Conservation (phyloP, 306 rosid genomes). For the Luffa aegyptiaca region DNA sequence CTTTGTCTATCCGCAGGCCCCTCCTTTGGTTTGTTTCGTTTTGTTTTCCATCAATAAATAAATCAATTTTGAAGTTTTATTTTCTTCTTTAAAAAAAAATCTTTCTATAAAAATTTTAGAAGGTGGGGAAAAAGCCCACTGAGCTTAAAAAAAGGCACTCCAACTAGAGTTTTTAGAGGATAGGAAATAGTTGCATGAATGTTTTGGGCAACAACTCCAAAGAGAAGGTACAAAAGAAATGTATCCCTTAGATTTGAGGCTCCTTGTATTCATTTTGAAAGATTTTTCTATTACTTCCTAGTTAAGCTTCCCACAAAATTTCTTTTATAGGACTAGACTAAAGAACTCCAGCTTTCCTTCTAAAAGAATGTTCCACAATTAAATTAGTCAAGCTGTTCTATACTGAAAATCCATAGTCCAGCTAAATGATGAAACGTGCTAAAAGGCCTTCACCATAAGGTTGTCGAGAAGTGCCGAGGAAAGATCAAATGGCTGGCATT, state of each 20-base stretch:
- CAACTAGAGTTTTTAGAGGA: neutral
- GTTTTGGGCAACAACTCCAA: neutral
- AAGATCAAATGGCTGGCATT: neutral
- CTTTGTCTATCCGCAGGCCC: neutral
- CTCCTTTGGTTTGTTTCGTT: neutral
- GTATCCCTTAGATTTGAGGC: neutral
- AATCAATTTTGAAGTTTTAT: neutral
- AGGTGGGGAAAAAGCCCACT: neutral
- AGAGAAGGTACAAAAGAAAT: neutral
- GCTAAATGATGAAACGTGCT: neutral
- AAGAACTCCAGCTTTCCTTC: constrained; percentile 3
- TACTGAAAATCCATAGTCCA: neutral
- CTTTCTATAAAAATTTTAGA: neutral
- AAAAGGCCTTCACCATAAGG: neutral
- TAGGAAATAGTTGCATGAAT: constrained; percentile 1
- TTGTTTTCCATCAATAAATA: neutral
- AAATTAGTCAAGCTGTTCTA: neutral
- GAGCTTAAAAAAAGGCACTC: neutral
- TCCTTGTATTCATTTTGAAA: constrained; percentile 1
- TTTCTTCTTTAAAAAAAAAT: neutral
- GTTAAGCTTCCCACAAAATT: neutral
- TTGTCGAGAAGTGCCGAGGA: neutral
- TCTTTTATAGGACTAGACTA: neutral
- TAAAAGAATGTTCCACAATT: neutral
- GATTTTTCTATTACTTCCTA: neutral